Base-by-base conservation (phyloP, 352 stramenopile species). In the Pythium sp. region DNA sequence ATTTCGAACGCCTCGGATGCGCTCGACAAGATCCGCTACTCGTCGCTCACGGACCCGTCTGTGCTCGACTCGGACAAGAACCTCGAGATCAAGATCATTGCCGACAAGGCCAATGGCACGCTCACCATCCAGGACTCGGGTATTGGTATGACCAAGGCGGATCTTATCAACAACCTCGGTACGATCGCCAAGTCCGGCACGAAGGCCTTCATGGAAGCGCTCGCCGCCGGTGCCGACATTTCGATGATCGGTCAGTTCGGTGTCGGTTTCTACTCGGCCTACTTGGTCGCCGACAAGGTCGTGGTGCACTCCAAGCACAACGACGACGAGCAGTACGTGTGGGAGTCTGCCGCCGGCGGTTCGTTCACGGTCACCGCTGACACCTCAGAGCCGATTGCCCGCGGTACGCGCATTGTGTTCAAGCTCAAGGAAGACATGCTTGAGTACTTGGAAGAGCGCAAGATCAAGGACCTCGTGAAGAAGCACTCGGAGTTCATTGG, bases 401-500 rank as follows among this genome's bases (percentile, higher is more conserved):
- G 86, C 64, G 97, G 97, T 74, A 99, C 97, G 57, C 90, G 95
- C 76, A 99, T 99, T 72, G 92, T 99, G 62, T 80, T 99, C 28
- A 95, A 98, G 79, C 76, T 99, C 34, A 99, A 99, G 97, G 97
- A 99, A 78, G 97, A 99, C 83, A 99, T 99, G 97, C 89, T 95
- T 7, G 97, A 99, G 80, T 99, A 99, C 89, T 79, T 99, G 1
- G 97, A 99, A 80, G 97, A 99, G 82, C 92, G 93, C 77, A 97
- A 98, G 75, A 82, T 99, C 64, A 99, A 99, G 83, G 97, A 99
- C 79, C 82, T 99, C 41, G 97, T 99, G 57, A 99, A 99, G 94
- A 99, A 99, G 87, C 97, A 99, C 87, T 99, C 94, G 8, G 98
- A 99, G 84, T 99, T 99, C 87, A 99, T 99, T 89, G 94, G 96